Evolutionary conservation across 2,329 filamentous ascomycete genomes (phyloP), one percentile per base, ranked within the genome.

Genomic region (Hirsutella rhossiliensis): DNA sequence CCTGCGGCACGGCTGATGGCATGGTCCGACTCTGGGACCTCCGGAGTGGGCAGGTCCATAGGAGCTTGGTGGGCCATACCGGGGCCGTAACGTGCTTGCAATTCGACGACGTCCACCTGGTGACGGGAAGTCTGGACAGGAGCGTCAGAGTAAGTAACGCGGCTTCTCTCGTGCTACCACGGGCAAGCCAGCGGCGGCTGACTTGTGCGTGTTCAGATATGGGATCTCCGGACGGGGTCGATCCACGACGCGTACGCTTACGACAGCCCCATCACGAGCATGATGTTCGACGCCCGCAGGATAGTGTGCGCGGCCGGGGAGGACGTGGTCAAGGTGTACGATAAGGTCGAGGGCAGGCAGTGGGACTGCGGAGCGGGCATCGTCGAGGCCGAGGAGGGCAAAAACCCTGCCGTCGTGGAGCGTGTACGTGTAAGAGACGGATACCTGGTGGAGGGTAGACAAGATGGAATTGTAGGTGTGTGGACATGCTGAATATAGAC

Each of bases 21-120:
- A 94, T 97, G 87, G 89, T 98, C 36, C 75, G 92, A 46, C 68
- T 98, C 30, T 98, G 92, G 92, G 92, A 98, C 79, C 68, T 98
- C 54, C 78, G 92, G 51, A 95, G 87, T 60, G 92, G 92, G 2
- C 90, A 96, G 64, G 92, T 98, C n/a, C 89, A 96, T 64, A 78
- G 92, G 45, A 96, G 88, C 62, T 71, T 98, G 6, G 89, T 98
- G 11, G 92, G 92, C 3, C 92, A 98, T 58, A 98, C 92, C 1
- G 90, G 88, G 0, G 85, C 92, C 0, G 87, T 98, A 44, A 96
- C 92, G 4, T 87, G 86, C 57, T 68, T 98, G 52, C 92, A 97
- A 59, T 98, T 98, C 60, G 92, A 98, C 60, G 89, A 97, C 57
- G 80, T 94, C 30, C 89, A 96, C 64, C 68, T 98, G 45, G 87